Percentiles rank a stretch among this genome's conserved stretches.
phyloP scores from a whole-genome alignment of 345 rosid species.

The Brassica incana region DNA sequence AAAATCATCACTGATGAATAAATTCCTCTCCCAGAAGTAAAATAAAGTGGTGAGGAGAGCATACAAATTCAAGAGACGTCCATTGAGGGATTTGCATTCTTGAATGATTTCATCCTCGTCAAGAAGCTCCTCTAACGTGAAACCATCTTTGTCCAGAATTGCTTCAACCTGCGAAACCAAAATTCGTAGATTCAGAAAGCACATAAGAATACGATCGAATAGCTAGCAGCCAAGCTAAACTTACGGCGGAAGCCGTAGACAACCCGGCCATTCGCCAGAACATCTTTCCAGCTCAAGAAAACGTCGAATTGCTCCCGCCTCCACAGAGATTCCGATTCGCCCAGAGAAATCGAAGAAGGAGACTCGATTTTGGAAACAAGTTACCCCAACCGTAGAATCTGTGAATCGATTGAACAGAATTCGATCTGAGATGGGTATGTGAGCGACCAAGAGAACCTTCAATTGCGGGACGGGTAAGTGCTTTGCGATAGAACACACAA shows the following conservation, averaged over 20 bases:
- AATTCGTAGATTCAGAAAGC: not conserved
- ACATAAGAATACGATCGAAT: not conserved
- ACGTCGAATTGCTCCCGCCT: constrained; percentile 29
- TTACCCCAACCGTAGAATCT: constrained; percentile 16
- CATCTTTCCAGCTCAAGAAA: constrained; percentile 49
- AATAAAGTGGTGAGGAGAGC: not conserved
- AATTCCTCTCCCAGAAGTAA: not conserved
- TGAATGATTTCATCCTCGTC: constrained; percentile 96
- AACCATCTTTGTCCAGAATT: constrained; percentile 82
- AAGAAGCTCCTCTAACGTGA: constrained; percentile 89
- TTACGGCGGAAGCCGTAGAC: constrained; percentile 92
- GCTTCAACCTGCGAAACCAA: constrained; percentile 71
- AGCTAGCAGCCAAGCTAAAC: constrained; percentile 22
- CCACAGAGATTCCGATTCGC: constrained; percentile 41
- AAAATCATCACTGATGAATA: constrained; percentile 5
- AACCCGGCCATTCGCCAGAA: constrained; percentile 97
- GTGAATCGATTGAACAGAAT: not conserved
- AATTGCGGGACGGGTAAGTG: constrained; percentile 36
- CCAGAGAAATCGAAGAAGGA: not conserved
- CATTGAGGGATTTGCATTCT: constrained; percentile 92
- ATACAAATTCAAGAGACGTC: constrained; percentile 89
- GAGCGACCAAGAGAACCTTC: constrained; percentile 38
- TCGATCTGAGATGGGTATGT: constrained; percentile 33
- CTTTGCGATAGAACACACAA: constrained; percentile 14
- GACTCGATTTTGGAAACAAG: constrained; percentile 14